Conservation (phyloP, 192 early-diverging fungal genomes). For the Linnemannia zychae region DNA sequence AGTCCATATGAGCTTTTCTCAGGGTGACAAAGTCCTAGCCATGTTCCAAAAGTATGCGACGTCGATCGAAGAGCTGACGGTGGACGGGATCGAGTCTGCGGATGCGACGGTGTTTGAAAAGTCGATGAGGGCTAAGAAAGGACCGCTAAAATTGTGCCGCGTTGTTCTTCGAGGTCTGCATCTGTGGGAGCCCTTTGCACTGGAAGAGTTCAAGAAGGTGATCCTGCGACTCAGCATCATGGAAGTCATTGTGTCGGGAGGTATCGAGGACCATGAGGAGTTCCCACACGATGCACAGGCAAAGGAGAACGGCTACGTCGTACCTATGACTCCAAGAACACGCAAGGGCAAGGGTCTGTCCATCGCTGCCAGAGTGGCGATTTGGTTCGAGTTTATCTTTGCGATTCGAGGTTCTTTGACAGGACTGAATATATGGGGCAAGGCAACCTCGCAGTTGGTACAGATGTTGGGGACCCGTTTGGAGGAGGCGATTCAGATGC, state of each 20-base stretch:
- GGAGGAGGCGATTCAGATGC: conserved; percentile 2
- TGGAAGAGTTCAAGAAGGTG: conserved; percentile 8
- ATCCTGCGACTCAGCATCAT: neutral
- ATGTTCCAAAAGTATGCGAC: conserved; percentile 15
- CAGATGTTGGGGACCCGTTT: neutral
- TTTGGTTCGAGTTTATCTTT: conserved; percentile 4
- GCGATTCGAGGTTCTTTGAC: neutral
- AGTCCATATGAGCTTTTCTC: neutral
- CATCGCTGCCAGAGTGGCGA: neutral
- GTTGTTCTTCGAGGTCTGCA: neutral
- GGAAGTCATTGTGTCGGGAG: neutral
- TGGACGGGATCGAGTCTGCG: neutral
- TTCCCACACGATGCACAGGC: neutral
- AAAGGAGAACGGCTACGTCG: neutral
- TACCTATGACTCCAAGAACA: neutral
- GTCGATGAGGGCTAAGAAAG: conserved; percentile 8
- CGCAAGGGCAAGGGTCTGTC: neutral
- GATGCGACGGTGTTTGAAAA: conserved; percentile 6
- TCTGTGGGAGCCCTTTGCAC: neutral
- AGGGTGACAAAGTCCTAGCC: neutral
- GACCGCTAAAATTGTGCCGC: conserved; percentile 10
- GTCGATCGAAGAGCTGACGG: neutral
- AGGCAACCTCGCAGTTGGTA: neutral
- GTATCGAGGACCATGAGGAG: neutral
- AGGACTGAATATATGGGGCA: neutral